Percentiles rank a stretch among this genome's conserved stretches.
phyloP scores from a whole-genome alignment of 805 yeast genomes.

The Maudiozyma serrabonitensis region DNA sequence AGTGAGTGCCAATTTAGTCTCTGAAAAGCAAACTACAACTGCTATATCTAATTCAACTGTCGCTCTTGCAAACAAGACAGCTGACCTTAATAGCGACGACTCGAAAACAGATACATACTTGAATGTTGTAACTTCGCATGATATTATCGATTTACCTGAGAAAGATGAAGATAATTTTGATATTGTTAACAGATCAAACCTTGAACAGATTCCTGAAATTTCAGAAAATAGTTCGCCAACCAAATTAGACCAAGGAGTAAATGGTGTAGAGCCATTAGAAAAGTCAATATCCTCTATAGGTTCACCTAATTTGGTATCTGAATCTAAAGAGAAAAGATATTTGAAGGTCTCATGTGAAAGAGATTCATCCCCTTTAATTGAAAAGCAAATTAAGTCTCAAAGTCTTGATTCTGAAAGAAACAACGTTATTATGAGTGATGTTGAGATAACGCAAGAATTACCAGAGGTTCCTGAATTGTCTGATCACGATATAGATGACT shows the following conservation, averaged over 20 bases:
- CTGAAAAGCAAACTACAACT: too few species aligned
- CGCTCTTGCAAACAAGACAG: too few species aligned
- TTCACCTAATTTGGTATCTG: conserved; percentile 1
- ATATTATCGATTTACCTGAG: too few species aligned
- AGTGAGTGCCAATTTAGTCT: too few species aligned
- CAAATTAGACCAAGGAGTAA: not conserved
- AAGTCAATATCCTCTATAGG: conserved; percentile 1
- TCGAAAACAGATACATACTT: too few species aligned
- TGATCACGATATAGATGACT: conserved; percentile 4
- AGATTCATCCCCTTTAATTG: not conserved
- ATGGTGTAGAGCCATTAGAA: conserved; percentile 1
- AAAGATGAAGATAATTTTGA: not conserved
- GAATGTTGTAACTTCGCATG: too few species aligned
- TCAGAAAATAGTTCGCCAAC: not conserved
- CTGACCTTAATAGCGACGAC: too few species aligned
- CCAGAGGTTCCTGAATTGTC: conserved; percentile 21
- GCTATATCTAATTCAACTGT: too few species aligned
- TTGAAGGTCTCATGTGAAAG: conserved; percentile 9
- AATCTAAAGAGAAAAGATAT: conserved; percentile 6
- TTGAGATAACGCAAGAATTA: conserved; percentile 23
- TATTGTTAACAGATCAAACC: not conserved
- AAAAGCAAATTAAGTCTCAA: not conserved
- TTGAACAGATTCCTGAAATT: not conserved
- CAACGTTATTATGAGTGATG: conserved; percentile 15
- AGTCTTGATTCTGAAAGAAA: not conserved